Percentiles rank a stretch among this genome's conserved stretches.
Evolutionary conservation across 768 basidiomycete genomes (phyloP).

Genomic region (Mycena venus): DNA sequence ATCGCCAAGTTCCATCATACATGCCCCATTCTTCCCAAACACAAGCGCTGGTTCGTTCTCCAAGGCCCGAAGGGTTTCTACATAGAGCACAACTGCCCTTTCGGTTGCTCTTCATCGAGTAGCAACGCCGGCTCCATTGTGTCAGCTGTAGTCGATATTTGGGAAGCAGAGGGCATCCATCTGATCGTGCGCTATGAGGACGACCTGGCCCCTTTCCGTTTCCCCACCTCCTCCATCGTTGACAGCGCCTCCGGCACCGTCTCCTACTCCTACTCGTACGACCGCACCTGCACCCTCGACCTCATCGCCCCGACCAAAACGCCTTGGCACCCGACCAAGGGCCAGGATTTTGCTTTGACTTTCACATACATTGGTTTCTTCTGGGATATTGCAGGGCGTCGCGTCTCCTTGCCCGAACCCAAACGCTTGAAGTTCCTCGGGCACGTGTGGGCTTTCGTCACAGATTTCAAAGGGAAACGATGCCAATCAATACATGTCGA

Average conservation of each 20-base stretch:
- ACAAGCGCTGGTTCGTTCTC: conserved; percentile 51
- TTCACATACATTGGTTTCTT: neutral
- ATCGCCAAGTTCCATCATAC: conserved; percentile 52
- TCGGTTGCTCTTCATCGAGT: conserved; percentile 43
- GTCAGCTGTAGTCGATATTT: conserved; percentile 45
- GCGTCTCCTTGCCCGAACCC: too few relatives aligned
- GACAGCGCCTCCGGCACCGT: too few relatives aligned
- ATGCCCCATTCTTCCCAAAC: conserved; percentile 44
- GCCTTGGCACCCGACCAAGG: neutral
- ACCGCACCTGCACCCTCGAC: neutral
- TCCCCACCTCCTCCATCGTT: conserved; percentile 23
- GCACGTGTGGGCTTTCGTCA: neutral
- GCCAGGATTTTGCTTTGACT: neutral
- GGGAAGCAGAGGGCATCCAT: conserved; percentile 31
- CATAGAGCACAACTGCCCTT: conserved; percentile 49
- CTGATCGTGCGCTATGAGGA: conserved; percentile 45
- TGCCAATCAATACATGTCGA: neutral
- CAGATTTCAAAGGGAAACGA: too few relatives aligned
- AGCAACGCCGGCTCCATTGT: conserved; percentile 48
- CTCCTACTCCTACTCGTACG: neutral
- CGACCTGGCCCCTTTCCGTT: conserved; percentile 41
- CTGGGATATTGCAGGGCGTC: too few relatives aligned
- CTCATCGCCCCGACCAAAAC: neutral
- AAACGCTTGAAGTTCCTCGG: too few relatives aligned
- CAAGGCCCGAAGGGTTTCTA: conserved; percentile 40